Base-by-base conservation (phyloP, 2,329 filamentous ascomycete genomes). In the Fusarium phyllophilum region DNA sequence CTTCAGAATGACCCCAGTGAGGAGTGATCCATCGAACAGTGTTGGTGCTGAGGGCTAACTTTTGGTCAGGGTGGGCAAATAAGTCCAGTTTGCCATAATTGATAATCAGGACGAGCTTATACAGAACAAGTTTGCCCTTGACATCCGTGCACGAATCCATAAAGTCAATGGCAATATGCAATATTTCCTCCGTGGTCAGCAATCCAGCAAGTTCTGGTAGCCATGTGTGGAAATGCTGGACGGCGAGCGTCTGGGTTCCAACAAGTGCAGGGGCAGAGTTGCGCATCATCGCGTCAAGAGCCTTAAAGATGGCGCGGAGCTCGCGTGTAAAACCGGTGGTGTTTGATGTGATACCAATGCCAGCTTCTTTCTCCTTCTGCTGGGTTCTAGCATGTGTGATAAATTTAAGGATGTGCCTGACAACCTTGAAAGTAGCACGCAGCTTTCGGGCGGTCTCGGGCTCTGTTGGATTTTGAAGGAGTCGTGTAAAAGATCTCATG, bases 191-290 rank as follows among this genome's bases (percentile, higher is more conserved):
- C 0, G 92, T 91, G 8, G 89, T 89, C 79, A 98, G 87, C 42
- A 96, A 87, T 4, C 92, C 90, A 1, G 90, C 87, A 15, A 99
- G 89, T 80, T 98, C 96, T 0, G 96, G 96, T n/a, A 99, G 86
- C 96, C 96, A 99, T 1, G 94, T 93, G 80, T 98, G 96, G 81
- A 98, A 97, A 81, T 98, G 94, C 82, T 99, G 96, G 18, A 98
- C 95, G 6, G 97, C 91, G 56, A 99, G 86, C 0, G 96, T 98
- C 83, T 99, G 97, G 72, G 94, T 98, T 39, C 96, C 96, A 20
- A 98, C 93, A 31, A 98, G 85, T 24, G 95, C 91, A 0, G 96
- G 93, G 6, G 94, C 93, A 4, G 91, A 87, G 81, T 94, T 97
- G 68, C 92, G 91, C 94, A 99, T 98, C 83, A 99, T 89, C 22